These are phyloP conservation scores for Aschersonia sp. DNA, from an alignment of 2,329 filamentous ascomycete species.

Conservation along the genomic window DNA sequence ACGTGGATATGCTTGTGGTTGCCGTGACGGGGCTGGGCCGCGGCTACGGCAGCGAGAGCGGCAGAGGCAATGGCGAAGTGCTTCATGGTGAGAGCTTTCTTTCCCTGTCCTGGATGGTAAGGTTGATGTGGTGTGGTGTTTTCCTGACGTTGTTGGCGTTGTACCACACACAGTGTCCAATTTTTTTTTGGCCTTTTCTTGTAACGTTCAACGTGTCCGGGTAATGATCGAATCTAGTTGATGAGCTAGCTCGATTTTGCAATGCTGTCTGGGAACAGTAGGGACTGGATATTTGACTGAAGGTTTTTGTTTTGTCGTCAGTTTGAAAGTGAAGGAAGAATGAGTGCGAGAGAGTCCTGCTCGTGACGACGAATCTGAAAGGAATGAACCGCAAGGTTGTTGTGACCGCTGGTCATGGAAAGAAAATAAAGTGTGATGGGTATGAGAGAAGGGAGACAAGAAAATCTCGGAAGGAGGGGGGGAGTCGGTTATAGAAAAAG, in stretches of 20 bases:
- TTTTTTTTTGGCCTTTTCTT: too few relatives aligned
- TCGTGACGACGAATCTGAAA: not conserved
- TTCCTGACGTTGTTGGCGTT: too few relatives aligned
- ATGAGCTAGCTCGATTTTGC: not conserved
- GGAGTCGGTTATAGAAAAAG: not conserved
- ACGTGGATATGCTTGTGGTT: constrained; percentile 20
- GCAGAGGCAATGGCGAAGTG: constrained; percentile 15
- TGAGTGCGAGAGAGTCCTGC: constrained; percentile 4
- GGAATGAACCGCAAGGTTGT: constrained; percentile 3
- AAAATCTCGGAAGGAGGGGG: not conserved
- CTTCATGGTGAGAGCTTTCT: constrained; percentile 22
- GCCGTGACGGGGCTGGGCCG: constrained; percentile 35
- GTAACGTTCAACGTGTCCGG: too few relatives aligned
- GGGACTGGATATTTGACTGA: not conserved
- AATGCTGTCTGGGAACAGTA: not conserved
- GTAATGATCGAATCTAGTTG: too few relatives aligned
- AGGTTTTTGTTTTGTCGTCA: constrained; percentile 1
- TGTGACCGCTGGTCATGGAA: constrained; percentile 3
- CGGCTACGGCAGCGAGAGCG: constrained; percentile 23
- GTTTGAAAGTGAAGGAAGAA: not conserved
- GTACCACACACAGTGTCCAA: too few relatives aligned
- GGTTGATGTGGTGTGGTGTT: too few relatives aligned
- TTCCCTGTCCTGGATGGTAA: too few relatives aligned
- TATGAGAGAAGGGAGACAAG: not conserved
- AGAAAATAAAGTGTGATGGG: constrained; percentile 2